Percentiles rank a stretch among this genome's conserved stretches.
phyloP scores from a whole-genome alignment of 345 rosid species.

The Bruguiera gymnorhiza region DNA sequence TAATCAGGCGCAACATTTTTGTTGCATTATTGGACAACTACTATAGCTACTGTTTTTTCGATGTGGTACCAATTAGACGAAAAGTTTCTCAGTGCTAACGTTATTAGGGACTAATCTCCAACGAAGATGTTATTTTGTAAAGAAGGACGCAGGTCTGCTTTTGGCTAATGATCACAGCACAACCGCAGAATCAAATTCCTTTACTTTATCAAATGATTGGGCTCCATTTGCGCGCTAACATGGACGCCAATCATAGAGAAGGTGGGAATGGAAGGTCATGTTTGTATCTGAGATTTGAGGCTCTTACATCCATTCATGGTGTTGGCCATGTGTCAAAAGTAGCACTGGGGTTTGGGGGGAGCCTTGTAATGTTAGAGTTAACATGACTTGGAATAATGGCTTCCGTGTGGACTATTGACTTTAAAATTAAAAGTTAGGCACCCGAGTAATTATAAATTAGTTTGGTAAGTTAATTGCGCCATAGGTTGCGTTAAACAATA shows the following conservation, averaged over 20 bases:
- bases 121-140: not conserved
- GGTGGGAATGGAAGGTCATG: too few relatives aligned
- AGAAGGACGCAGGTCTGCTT: conserved; percentile 9
- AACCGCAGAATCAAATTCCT: conserved; percentile 10
- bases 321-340: conserved; percentile 25
- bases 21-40: too few relatives aligned
- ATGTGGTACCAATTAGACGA: conserved; percentile 16
- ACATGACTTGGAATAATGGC: too few relatives aligned
- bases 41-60: not conserved
- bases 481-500: too few relatives aligned
- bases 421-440: too few relatives aligned
- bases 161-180: conserved; percentile 2
- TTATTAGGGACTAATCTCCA: conserved; percentile 12
- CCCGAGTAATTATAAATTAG: too few relatives aligned
- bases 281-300: too few relatives aligned
- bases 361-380: too few relatives aligned
- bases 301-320: not conserved
- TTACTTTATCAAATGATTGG: conserved; percentile 31
- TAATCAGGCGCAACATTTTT: too few relatives aligned
- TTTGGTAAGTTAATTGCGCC: too few relatives aligned
- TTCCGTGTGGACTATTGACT: too few relatives aligned
- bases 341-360: not conserved
- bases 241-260: conserved; percentile 34
- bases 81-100: conserved; percentile 17
- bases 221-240: conserved; percentile 26